These are phyloP conservation scores for Boletus sp. DNA, from an alignment of 1,284 basidiomycete genomes.

Conservation along the genomic window DNA sequence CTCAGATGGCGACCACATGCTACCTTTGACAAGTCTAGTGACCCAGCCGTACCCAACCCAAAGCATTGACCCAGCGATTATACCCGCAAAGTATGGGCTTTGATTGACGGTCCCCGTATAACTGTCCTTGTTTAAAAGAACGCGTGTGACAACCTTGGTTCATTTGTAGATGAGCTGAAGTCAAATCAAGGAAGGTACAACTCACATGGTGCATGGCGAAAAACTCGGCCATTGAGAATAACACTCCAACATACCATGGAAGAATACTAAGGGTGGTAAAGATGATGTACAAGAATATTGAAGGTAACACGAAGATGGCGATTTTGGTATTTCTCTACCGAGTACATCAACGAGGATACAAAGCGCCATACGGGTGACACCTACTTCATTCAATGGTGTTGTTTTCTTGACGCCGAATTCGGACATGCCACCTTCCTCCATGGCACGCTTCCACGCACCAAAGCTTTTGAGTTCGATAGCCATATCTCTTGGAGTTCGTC, in stretches of 20 bases:
- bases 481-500: slow-evolving; percentile 92
- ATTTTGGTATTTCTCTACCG: slow-evolving; percentile 72
- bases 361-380: background rate
- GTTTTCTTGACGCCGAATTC: slow-evolving; percentile 70
- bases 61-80: slow-evolving; percentile 81
- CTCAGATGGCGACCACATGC: background rate
- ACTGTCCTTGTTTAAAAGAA: slow-evolving; percentile 71
- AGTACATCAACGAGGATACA: slow-evolving; percentile 4
- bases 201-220: slow-evolving; percentile 90
- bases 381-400: slow-evolving; percentile 68
- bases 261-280: slow-evolving; percentile 80
- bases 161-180: slow-evolving; percentile 1
- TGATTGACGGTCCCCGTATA: slow-evolving; percentile 75
- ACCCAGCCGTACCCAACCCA: slow-evolving; percentile 88
- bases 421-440: slow-evolving; percentile 81
- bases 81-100: slow-evolving; percentile 89
- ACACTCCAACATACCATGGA: slow-evolving; percentile 86
- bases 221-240: slow-evolving; percentile 81
- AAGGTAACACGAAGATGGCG: slow-evolving; percentile 79
- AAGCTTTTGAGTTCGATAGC: slow-evolving; percentile 89
- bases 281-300: slow-evolving; percentile 74
- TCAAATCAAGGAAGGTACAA: slow-evolving; percentile 14
- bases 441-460: slow-evolving; percentile 81
- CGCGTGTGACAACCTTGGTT: slow-evolving; percentile 71
- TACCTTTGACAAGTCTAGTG: slow-evolving; percentile 68